These are phyloP conservation scores for Chlamydomonas eustigma DNA, from an alignment of 139 green algal species.

Conservation along the genomic window DNA sequence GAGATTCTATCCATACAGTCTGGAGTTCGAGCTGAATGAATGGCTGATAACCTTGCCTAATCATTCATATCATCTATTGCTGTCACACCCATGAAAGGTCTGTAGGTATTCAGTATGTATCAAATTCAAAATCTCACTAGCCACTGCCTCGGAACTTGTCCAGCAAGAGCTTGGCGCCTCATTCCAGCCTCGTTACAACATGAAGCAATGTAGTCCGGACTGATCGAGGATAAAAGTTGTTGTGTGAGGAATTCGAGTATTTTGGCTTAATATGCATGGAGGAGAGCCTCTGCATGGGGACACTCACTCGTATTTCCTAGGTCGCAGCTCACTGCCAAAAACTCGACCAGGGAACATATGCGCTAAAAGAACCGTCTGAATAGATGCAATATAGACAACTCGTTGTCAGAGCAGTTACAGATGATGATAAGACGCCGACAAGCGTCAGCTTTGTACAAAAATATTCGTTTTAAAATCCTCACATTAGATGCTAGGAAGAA, in stretches of 20 bases:
- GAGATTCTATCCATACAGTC: too few species aligned
- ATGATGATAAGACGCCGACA: too few species aligned
- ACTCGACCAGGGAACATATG: slow-evolving; percentile 65
- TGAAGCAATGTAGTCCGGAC: slow-evolving; percentile 69
- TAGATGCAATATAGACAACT: too few species aligned
- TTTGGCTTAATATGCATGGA: too few species aligned
- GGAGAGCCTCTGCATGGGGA: too few species aligned
- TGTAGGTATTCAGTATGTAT: too few species aligned
- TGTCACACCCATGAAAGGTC: too few species aligned
- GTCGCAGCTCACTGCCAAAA: slow-evolving; percentile 61
- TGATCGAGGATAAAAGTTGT: slow-evolving; percentile 23
- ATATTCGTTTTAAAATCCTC: slow-evolving; percentile 16
- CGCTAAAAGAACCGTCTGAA: slow-evolving; percentile 55
- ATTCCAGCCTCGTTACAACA: slow-evolving; percentile 68
- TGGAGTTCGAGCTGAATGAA: neutral
- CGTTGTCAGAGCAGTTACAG: too few species aligned
- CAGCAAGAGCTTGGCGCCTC: slow-evolving; percentile 54
- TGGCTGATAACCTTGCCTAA: neutral
- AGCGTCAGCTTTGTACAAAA: too few species aligned
- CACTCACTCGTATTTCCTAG: slow-evolving; percentile 68
- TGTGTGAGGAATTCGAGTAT: neutral
- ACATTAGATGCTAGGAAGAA: slow-evolving; percentile 76
- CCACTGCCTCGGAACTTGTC: slow-evolving; percentile 56
- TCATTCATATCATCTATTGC: neutral
- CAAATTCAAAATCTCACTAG: too few species aligned